Conservation (phyloP, 495 filamentous ascomycete genomes). For the Mytilinidion resinicola region DNA sequence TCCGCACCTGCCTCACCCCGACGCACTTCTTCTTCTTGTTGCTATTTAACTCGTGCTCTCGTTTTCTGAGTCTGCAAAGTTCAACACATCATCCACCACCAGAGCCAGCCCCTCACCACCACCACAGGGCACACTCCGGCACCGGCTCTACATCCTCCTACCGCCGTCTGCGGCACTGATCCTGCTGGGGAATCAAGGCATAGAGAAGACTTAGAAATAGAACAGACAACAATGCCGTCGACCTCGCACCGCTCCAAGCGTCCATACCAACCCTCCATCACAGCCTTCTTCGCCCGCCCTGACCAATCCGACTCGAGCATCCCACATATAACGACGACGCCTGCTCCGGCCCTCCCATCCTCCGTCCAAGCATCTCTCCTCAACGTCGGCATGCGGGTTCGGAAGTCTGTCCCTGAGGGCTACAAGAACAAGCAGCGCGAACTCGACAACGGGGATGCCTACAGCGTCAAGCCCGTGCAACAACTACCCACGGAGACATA, state of each 20-base stretch:
- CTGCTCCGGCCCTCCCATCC: slow-evolving; percentile 45
- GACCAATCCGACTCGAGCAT: slow-evolving; percentile 11
- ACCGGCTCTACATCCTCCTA: no score
- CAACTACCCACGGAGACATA: slow-evolving; percentile 21
- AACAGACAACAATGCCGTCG: neutral
- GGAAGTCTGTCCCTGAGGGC: slow-evolving; percentile 85
- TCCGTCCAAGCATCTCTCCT: slow-evolving; percentile 71
- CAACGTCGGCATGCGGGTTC: slow-evolving; percentile 84
- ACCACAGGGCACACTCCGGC: no score
- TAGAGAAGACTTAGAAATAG: neutral
- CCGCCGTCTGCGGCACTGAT: neutral
- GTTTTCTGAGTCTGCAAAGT: no score
- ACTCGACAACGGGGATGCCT: slow-evolving; percentile 5
- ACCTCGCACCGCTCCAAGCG: slow-evolving; percentile 36
- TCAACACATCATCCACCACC: no score
- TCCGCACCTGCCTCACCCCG: no score
- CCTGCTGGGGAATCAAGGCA: neutral
- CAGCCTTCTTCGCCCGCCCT: slow-evolving; percentile 34
- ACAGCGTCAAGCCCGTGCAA: slow-evolving; percentile 13
- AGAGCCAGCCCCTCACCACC: no score
- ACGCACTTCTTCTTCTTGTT: no score
- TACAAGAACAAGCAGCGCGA: slow-evolving; percentile 64
- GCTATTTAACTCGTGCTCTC: no score
- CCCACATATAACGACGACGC: slow-evolving; percentile 5
- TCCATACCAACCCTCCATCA: slow-evolving; percentile 41